Conservation (phyloP, 2,329 filamentous ascomycete species). For the Alternaria sp. region DNA sequence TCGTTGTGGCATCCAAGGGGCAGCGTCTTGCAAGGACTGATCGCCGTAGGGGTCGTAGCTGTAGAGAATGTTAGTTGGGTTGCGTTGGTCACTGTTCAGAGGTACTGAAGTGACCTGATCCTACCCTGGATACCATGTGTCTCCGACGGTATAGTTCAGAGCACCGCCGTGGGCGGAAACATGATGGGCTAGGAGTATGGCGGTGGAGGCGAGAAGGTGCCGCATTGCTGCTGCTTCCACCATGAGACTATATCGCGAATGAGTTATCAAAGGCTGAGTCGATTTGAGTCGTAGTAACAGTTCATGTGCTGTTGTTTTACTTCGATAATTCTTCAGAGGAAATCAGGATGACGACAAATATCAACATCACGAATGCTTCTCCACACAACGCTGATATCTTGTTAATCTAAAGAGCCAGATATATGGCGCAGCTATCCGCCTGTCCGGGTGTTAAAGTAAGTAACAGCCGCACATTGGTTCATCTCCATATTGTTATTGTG, state of each 20-base stretch:
- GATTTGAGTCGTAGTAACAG: not conserved
- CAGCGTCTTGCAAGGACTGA: constrained; percentile 30
- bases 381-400: not conserved
- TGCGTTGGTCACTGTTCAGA: not conserved
- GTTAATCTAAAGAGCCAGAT: not conserved
- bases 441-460: not conserved
- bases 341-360: not conserved
- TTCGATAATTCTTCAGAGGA: not conserved
- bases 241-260: not conserved
- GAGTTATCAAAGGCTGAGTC: not conserved
- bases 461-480: too few species aligned
- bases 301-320: not conserved
- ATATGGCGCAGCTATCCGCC: not conserved
- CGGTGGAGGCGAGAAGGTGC: constrained; percentile 10
- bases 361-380: not conserved
- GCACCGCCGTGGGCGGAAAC: constrained; percentile 39
- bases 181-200: constrained; percentile 20
- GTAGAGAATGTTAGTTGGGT: constrained; percentile 6
- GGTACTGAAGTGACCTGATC: not conserved
- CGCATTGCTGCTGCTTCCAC: constrained; percentile 23
- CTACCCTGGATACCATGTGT: constrained; percentile 45
- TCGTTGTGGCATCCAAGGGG: constrained; percentile 39
- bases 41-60: constrained; percentile 42
- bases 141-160: constrained; percentile 44
- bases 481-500: not conserved